Conservation (phyloP, 2,329 filamentous ascomycete genomes). For the Calonectria crousiana region DNA sequence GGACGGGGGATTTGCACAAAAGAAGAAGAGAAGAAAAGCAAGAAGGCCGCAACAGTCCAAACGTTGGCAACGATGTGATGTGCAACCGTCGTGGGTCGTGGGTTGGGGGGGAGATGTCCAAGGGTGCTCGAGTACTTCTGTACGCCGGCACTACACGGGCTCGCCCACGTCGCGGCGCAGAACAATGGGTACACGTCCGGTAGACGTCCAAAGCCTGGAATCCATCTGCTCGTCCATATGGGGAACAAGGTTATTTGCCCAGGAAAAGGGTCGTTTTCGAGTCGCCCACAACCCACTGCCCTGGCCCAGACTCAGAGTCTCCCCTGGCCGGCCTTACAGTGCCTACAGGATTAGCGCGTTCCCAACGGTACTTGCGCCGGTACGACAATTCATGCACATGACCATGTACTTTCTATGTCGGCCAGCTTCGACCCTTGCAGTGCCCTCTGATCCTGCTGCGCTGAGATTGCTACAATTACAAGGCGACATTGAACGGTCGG, state of each 20-base stretch:
- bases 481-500: conserved; percentile 9
- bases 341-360: conserved; percentile 26
- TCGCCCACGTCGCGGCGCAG: neutral
- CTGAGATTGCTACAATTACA: conserved; percentile 19
- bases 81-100: conserved; percentile 1
- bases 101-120: neutral
- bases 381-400: neutral
- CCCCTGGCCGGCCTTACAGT: conserved; percentile 10
- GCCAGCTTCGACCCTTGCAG: neutral
- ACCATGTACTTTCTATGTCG: neutral
- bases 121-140: neutral
- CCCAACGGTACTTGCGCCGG: conserved; percentile 2
- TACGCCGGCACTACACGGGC: neutral
- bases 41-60: neutral
- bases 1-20: conserved; percentile 28
- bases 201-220: neutral
- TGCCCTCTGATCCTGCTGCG: neutral
- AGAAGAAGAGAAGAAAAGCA: conserved; percentile 28
- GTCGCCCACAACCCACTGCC: neutral
- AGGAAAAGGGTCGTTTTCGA: conserved; percentile 2
- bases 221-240: conserved; percentile 10
- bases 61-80: conserved; percentile 7
- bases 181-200: neutral
- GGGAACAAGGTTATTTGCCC: conserved; percentile 24
- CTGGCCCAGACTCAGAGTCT: neutral